Conservation (phyloP, 2,329 filamentous ascomycete species). For the Trichoderma citrinoviride region DNA sequence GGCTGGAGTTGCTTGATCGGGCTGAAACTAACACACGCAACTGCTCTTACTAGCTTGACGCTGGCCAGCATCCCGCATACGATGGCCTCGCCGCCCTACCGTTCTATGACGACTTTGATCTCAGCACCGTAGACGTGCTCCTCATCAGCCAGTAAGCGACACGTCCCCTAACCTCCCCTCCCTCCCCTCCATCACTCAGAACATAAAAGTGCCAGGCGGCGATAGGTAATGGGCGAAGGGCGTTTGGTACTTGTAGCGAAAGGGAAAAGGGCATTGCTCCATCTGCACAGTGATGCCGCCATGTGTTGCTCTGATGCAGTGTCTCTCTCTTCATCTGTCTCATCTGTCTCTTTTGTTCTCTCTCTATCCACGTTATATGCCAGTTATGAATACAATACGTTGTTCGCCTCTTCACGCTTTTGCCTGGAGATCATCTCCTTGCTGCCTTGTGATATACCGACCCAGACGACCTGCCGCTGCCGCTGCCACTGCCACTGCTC, state of each 20-base stretch:
- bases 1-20: not conserved
- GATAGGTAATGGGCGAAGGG: constrained; percentile 27
- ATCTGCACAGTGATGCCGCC: constrained; percentile 19
- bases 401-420: constrained; percentile 24
- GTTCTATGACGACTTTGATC: constrained; percentile 97
- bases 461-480: not conserved
- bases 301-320: constrained; percentile 6
- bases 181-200: not conserved
- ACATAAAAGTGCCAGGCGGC: constrained; percentile 1
- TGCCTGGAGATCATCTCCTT: constrained; percentile 2
- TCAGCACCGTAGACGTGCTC: constrained; percentile 94
- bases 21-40: not conserved
- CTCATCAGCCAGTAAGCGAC: constrained; percentile 94
- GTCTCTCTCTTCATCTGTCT: constrained; percentile 21
- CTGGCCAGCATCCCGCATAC: constrained; percentile 94
- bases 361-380: constrained; percentile 33
- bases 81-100: constrained; percentile 90
- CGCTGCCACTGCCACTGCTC: not conserved
- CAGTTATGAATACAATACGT: constrained; percentile 42
- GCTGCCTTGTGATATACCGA: constrained; percentile 21
- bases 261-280: constrained; percentile 18
- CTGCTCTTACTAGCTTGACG: constrained; percentile 68
- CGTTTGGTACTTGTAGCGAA: constrained; percentile 26
- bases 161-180: not conserved
- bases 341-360: constrained; percentile 17